phyloP scores from a whole-genome alignment of 805 yeast species.

The Lipomyces yamadae region DNA sequence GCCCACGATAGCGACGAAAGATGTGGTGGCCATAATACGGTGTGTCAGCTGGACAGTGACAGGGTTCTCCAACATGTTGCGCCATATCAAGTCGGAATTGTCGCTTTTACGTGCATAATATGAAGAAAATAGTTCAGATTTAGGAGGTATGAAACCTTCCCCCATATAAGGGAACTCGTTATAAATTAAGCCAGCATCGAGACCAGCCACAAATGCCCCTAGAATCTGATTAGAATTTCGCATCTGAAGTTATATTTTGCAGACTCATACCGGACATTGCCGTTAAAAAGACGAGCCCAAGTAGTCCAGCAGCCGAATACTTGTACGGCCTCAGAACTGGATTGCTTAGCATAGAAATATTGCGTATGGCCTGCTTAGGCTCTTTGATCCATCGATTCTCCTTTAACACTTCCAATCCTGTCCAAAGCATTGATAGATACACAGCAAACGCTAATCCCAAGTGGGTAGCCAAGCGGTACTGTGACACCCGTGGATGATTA shows the following conservation, averaged over 20 bases:
- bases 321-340: constrained; percentile 65
- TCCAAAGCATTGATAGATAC: constrained; percentile 87
- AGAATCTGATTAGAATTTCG: constrained; percentile 50
- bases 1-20: constrained; percentile 60
- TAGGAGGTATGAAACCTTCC: constrained; percentile 66
- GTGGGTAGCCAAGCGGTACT: constrained; percentile 91
- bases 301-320: constrained; percentile 58
- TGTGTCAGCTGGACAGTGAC: constrained; percentile 93
- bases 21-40: constrained; percentile 79
- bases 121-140: constrained; percentile 76
- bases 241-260: constrained; percentile 55
- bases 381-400: constrained; percentile 71
- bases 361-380: constrained; percentile 61
- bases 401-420: constrained; percentile 81
- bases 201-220: constrained; percentile 97
- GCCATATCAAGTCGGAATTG: constrained; percentile 80
- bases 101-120: constrained; percentile 70
- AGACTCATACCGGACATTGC: constrained; percentile 96
- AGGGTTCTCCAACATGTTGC: constrained; percentile 93
- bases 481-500: constrained; percentile 92
- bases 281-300: constrained; percentile 77
- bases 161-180: constrained; percentile 98
- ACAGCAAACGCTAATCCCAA: constrained; percentile 88
- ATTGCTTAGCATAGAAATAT: constrained; percentile 60
- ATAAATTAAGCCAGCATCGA: constrained; percentile 96